A percentile compares a stretch with the other conserved stretches of the same genome.
Evolutionary conservation across 495 filamentous ascomycete genomes (phyloP).

Genomic region (Aspergillus diversus): DNA sequence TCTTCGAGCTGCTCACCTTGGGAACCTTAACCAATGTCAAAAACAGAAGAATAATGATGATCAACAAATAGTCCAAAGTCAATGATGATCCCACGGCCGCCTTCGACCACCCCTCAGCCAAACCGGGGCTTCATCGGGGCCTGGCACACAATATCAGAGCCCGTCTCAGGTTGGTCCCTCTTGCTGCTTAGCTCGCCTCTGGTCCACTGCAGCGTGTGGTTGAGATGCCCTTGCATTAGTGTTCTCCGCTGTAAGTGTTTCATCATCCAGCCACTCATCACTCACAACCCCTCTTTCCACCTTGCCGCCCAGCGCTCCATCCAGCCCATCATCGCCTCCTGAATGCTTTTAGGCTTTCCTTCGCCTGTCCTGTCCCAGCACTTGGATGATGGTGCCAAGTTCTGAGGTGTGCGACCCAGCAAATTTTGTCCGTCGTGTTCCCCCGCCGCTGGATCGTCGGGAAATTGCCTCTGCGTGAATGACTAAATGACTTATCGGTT

Average conservation of each 20-base stretch:
- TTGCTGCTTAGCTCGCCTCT: not conserved
- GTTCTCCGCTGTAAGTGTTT: conserved; percentile 21
- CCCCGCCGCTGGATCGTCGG: not conserved
- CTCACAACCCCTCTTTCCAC: not conserved
- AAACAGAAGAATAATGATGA: not conserved
- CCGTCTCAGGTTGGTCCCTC: conserved; percentile 4
- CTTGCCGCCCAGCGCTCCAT: not conserved
- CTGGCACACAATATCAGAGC: not conserved
- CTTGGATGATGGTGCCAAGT: conserved; percentile 3
- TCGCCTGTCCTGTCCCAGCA: conserved; percentile 4
- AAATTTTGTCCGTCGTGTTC: not conserved
- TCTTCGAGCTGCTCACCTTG: too few relatives aligned
- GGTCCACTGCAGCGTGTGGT: not conserved
- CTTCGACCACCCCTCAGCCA: not conserved
- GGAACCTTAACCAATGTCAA: too few relatives aligned
- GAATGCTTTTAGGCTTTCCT: not conserved
- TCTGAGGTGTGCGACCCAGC: not conserved
- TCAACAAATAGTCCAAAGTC: not conserved
- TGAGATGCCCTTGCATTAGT: conserved; percentile 10
- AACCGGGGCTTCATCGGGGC: not conserved
- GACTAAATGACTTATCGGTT: not conserved
- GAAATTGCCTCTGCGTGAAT: not conserved
- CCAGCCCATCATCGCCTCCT: conserved; percentile 1
- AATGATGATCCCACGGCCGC: not conserved
- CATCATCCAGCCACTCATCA: conserved; percentile 18